A percentile compares a stretch with the other conserved stretches of the same genome.
These are phyloP conservation scores for Hypoxylon sp. DNA, from an alignment of 2,329 filamentous ascomycete genomes.

Conservation along the genomic window DNA sequence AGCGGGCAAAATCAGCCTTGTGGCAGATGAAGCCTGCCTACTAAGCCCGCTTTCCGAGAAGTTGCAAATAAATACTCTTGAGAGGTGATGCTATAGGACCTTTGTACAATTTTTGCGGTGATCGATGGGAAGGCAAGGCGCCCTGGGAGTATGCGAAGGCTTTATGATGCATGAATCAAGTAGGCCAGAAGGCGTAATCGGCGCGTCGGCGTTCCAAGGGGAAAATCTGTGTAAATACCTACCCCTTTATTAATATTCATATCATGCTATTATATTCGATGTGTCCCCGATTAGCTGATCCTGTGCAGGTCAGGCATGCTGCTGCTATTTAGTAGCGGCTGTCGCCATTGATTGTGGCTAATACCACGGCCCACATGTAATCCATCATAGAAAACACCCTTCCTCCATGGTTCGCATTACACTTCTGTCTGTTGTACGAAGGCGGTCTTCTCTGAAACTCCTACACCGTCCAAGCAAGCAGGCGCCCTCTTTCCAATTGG, in stretches of 20 bases:
- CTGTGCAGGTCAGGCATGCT: neutral
- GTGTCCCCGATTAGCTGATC: neutral
- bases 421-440: conserved; percentile 1
- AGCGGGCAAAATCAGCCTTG: conserved; percentile 84
- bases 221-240: conserved; percentile 19
- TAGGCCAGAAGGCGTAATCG: conserved; percentile 18
- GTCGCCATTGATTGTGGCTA: conserved; percentile 9
- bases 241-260: conserved; percentile 20
- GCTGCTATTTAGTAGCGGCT: conserved; percentile 1
- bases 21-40: conserved; percentile 73
- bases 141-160: conserved; percentile 11
- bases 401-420: neutral
- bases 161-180: conserved; percentile 25
- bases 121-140: conserved; percentile 1
- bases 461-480: neutral
- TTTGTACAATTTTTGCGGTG: conserved; percentile 8
- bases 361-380: neutral
- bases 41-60: conserved; percentile 1
- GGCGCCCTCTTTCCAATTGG: conserved; percentile 6
- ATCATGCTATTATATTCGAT: neutral
- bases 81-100: conserved; percentile 3
- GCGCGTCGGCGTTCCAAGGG: conserved; percentile 23
- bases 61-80: neutral
- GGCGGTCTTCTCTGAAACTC: neutral
- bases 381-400: neutral